These are phyloP conservation scores for Neurospora sp. DNA, from an alignment of 495 filamentous ascomycete genomes.

Conservation along the genomic window DNA sequence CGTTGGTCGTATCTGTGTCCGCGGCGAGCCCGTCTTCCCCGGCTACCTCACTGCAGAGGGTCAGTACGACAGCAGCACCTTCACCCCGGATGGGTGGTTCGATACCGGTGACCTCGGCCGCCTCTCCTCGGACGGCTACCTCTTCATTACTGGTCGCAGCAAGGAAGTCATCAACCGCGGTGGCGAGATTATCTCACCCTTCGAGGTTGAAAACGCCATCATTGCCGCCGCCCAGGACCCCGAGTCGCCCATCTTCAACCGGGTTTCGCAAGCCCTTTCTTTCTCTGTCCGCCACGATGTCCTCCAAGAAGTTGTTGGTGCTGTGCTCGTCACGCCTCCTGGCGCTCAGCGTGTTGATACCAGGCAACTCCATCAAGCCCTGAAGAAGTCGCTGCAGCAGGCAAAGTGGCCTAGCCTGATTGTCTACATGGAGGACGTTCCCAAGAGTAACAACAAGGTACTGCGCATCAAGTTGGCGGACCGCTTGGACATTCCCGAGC, in stretches of 20 bases:
- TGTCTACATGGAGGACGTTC: slow-evolving; percentile 34
- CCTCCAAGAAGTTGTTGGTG: slow-evolving; percentile 36
- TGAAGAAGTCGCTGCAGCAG: slow-evolving; percentile 20
- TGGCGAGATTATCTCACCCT: slow-evolving; percentile 46
- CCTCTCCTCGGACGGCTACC: slow-evolving; percentile 40
- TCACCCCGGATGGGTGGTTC: slow-evolving; percentile 34
- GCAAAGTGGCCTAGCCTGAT: slow-evolving; percentile 32
- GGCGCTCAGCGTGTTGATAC: slow-evolving; percentile 23
- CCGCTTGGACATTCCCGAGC: slow-evolving; percentile 20
- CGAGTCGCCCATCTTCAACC: slow-evolving; percentile 21
- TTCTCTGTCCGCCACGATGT: slow-evolving; percentile 35
- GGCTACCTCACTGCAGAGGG: slow-evolving; percentile 30
- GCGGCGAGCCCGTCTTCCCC: slow-evolving; percentile 32
- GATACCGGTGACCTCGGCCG: slow-evolving; percentile 41
- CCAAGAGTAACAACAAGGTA: slow-evolving; percentile 35
- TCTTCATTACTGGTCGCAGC: slow-evolving; percentile 47
- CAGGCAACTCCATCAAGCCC: slow-evolving; percentile 22
- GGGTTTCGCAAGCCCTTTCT: slow-evolving; percentile 28
- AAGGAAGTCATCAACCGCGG: slow-evolving; percentile 53
- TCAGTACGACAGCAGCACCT: slow-evolving; percentile 25
- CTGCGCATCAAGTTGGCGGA: slow-evolving; percentile 31
- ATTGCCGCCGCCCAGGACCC: slow-evolving; percentile 18
- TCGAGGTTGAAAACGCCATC: slow-evolving; percentile 30
- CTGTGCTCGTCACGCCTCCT: slow-evolving; percentile 26
- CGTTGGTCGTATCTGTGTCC: slow-evolving; percentile 32